phyloP scores from a whole-genome alignment of 495 filamentous ascomycete species.

The Penicillium manginii region DNA sequence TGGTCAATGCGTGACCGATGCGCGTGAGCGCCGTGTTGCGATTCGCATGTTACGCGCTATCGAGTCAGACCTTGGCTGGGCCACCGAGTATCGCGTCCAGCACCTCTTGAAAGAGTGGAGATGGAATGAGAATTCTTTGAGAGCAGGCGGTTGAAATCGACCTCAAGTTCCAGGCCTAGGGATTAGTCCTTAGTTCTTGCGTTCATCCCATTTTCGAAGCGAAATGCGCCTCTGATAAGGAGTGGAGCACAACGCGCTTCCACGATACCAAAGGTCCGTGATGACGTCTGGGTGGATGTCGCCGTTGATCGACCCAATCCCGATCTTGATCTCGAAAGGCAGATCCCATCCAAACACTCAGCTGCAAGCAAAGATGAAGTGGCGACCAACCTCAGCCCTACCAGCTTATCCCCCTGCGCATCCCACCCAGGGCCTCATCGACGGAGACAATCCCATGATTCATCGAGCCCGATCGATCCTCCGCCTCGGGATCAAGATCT shows the following conservation, averaged over 20 bases:
- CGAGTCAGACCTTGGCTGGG: constrained; percentile 64
- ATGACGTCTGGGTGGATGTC: constrained; percentile 3
- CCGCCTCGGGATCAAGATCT: too few species aligned
- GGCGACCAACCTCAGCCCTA: neutral
- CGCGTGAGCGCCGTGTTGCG: constrained; percentile 53
- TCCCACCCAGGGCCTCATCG: neutral
- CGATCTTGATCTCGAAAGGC: neutral
- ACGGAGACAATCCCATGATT: neutral
- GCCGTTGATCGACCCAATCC: neutral
- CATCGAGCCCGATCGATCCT: neutral
- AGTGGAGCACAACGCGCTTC: neutral
- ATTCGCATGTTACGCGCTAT: constrained; percentile 59
- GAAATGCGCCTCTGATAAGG: constrained; percentile 1
- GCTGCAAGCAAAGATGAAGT: neutral
- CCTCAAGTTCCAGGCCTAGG: neutral
- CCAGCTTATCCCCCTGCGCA: neutral
- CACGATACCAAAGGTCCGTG: neutral
- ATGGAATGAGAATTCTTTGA: constrained; percentile 40
- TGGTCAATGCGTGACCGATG: constrained; percentile 59
- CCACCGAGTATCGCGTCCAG: constrained; percentile 62
- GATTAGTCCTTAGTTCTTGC: too few species aligned
- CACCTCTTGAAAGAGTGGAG: constrained; percentile 61
- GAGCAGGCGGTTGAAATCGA: constrained; percentile 7
- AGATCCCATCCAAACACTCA: neutral
- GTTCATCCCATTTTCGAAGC: too few species aligned